Percentiles rank a stretch among this genome's conserved stretches.
phyloP scores from a whole-genome alignment of 225 moss, liverwort and hornwort species.

The Marchantia polymorpha region DNA sequence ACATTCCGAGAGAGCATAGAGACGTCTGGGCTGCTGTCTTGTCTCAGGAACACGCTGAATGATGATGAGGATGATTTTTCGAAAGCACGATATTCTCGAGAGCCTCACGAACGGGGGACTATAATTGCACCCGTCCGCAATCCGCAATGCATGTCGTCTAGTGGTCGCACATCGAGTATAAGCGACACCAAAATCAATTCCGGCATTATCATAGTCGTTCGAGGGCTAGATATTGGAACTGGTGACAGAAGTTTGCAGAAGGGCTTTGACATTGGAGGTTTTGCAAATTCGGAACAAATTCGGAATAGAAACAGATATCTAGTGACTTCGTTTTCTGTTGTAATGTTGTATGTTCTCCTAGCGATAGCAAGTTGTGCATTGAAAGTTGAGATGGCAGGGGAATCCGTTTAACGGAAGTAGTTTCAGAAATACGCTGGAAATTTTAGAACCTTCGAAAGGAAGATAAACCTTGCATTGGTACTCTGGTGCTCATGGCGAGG shows the following conservation, averaged over 20 bases:
- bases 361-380: neutral
- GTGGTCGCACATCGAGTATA: neutral
- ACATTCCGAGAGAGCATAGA: too few species aligned
- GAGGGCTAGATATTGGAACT: neutral
- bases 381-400: neutral
- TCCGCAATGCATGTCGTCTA: neutral
- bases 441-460: neutral
- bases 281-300: neutral
- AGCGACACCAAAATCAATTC: too few species aligned
- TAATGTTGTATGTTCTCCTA: too few species aligned
- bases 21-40: too few species aligned
- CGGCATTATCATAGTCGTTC: neutral
- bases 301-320: too few species aligned
- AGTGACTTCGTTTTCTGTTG: too few species aligned
- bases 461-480: neutral
- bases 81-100: neutral
- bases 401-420: too few species aligned
- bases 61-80: neutral
- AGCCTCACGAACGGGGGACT: neutral
- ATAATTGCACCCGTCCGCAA: neutral
- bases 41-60: neutral
- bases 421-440: neutral
- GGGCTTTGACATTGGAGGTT: too few species aligned
- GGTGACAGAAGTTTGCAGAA: neutral
- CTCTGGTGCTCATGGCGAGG: constrained; percentile 25